Conservation (phyloP, 2,329 filamentous ascomycete species). For the Fusarium sp. region DNA sequence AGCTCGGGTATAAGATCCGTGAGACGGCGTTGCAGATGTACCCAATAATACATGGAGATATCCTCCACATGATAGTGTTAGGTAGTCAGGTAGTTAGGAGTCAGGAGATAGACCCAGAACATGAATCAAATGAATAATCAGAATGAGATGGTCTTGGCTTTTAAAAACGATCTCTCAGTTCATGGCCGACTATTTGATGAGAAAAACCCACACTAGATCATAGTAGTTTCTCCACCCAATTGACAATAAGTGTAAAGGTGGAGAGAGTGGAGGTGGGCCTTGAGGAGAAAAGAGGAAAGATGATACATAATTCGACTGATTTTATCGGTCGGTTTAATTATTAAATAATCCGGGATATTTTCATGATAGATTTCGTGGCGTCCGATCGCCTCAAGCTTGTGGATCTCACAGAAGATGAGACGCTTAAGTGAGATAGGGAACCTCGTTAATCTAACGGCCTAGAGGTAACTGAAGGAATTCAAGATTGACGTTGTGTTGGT, state of each 20-base stretch:
- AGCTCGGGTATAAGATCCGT: constrained; percentile 2
- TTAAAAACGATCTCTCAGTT: neutral
- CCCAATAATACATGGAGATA: neutral
- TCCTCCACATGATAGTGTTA: neutral
- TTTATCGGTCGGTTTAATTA: neutral
- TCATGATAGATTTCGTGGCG: neutral
- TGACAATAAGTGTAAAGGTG: neutral
- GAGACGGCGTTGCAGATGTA: neutral
- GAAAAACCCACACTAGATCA: neutral
- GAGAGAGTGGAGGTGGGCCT: neutral
- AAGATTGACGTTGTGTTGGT: neutral
- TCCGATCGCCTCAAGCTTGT: neutral
- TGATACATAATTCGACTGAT: neutral
- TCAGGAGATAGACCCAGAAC: neutral
- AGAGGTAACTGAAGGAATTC: neutral
- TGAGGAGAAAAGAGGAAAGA: constrained; percentile 19
- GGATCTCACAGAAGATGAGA: neutral
- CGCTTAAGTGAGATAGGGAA: neutral
- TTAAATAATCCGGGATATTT: neutral
- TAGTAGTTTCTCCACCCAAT: neutral
- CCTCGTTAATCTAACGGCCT: neutral
- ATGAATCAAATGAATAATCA: neutral
- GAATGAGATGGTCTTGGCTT: neutral
- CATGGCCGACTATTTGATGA: neutral
- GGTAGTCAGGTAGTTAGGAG: neutral